Evolutionary conservation across 768 basidiomycete genomes (phyloP), one percentile per base, ranked within the genome.

Genomic region (Phanerochaete carnosa): DNA sequence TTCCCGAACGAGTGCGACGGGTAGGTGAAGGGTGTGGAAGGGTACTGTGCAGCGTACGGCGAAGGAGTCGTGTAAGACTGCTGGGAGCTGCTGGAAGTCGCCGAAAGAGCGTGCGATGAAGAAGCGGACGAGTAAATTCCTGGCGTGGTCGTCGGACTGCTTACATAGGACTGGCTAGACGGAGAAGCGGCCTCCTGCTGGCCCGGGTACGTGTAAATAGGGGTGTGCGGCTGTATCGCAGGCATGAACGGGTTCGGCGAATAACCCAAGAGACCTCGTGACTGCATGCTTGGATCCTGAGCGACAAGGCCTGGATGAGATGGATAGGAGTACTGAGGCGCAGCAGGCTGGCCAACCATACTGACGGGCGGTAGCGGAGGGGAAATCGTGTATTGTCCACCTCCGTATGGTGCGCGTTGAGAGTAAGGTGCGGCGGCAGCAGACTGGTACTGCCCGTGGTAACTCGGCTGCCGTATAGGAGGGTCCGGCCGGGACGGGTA

Each of bases 311-410:
- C 65, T 7, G 76, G 61, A 57, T 79, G 80, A 5, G 67, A 71
- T 25, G 76, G 74, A 65, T 68, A 67, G 51, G 64, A 66, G 65
- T 65, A 67, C 62, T 63, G 67, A 1, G 69, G 62, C 19, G 66
- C 59, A 45, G 68, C 51, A 16, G 63, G 51, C 39, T 57, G 60
- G 52, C 67, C 66, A 19, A 62, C 58, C 57, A 69, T 64, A 61
- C 62, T 61, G n/a, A 61, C 59, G 54, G 60, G 64, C 30, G 65
- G 63, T 28, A 66, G 57, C 39, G 77, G 80, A 2, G 76, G 62
- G 65, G 81, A 72, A 70, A 81, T 73, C 66, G 76, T 70, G 73
- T 84, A 85, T 71, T 77, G 81, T 57, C 78, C 77, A 46, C 55
- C 23, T 28, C 43, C 35, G 39, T 56, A 61, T 8, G 60, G 60